phyloP scores from a whole-genome alignment of 2,329 filamentous ascomycete genomes.

The Ophiostoma quercus region DNA sequence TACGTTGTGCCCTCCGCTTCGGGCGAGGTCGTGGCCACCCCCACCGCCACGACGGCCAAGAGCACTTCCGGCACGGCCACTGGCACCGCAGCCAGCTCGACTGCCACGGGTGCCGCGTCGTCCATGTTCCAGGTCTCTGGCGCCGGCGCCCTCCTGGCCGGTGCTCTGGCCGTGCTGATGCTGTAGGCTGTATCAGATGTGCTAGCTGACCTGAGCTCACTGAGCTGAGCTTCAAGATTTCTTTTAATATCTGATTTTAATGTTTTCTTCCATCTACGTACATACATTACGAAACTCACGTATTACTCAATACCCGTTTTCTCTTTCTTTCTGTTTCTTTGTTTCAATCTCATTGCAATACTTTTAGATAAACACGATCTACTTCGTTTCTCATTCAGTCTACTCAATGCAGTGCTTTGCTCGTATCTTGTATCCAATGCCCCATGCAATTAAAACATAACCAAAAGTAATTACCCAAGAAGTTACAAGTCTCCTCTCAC shows the following conservation, averaged over 20 bases:
- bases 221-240: background rate
- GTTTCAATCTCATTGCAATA: background rate
- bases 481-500: too few species aligned
- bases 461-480: background rate
- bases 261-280: background rate
- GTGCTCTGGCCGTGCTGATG: background rate
- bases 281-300: background rate
- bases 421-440: constrained; percentile 5
- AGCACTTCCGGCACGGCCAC: background rate
- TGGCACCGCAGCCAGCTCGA: background rate
- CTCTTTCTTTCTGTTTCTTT: background rate
- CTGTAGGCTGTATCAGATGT: background rate
- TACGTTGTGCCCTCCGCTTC: background rate
- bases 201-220: too few species aligned
- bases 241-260: background rate
- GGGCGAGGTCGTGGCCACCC: background rate
- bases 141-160: background rate
- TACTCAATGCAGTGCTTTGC: background rate
- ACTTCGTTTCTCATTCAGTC: background rate
- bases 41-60: background rate
- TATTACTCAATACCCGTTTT: constrained; percentile 2
- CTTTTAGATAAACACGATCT: background rate
- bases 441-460: background rate
- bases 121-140: constrained; percentile 11
- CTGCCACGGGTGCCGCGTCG: background rate